These are phyloP conservation scores for Erythrobasidium hasegawianum DNA, from an alignment of 1,284 basidiomycete genomes.

Conservation along the genomic window DNA sequence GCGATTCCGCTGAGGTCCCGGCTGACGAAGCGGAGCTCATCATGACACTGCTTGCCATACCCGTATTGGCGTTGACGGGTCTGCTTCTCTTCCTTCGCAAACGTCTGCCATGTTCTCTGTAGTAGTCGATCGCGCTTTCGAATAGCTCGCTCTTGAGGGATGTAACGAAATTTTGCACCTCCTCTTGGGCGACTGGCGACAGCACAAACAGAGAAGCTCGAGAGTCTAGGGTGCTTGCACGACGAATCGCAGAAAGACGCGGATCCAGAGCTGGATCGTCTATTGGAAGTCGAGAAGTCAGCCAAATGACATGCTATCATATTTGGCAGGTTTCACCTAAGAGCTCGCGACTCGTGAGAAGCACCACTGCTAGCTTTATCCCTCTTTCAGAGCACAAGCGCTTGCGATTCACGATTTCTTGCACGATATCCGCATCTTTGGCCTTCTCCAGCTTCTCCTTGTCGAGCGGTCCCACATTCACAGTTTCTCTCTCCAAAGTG, in stretches of 20 bases:
- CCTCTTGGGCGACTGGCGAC: slow-evolving; percentile 75
- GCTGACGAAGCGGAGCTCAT: slow-evolving; percentile 27
- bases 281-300: slow-evolving; percentile 46
- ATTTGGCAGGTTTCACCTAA: slow-evolving; percentile 57
- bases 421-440: slow-evolving; percentile 68
- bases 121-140: slow-evolving; percentile 86
- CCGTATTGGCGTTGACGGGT: slow-evolving; percentile 57
- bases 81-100: slow-evolving; percentile 82
- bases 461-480: slow-evolving; percentile 44
- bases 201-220: slow-evolving; percentile 89
- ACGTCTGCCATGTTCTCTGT: slow-evolving; percentile 83
- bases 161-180: slow-evolving; percentile 77
- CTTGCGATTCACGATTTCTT: slow-evolving; percentile 73
- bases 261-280: slow-evolving; percentile 78
- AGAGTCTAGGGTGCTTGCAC: slow-evolving; percentile 81
- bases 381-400: slow-evolving; percentile 73
- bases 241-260: slow-evolving; percentile 76
- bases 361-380: slow-evolving; percentile 88
- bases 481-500: not conserved
- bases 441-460: slow-evolving; percentile 64
- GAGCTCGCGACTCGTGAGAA: slow-evolving; percentile 80
- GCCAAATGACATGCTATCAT: slow-evolving; percentile 3
- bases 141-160: slow-evolving; percentile 82
- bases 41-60: slow-evolving; percentile 2
- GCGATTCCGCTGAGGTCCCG: slow-evolving; percentile 34